phyloP scores from a whole-genome alignment of 192 early-diverging fungal genomes.

The Pilaira anomala region DNA sequence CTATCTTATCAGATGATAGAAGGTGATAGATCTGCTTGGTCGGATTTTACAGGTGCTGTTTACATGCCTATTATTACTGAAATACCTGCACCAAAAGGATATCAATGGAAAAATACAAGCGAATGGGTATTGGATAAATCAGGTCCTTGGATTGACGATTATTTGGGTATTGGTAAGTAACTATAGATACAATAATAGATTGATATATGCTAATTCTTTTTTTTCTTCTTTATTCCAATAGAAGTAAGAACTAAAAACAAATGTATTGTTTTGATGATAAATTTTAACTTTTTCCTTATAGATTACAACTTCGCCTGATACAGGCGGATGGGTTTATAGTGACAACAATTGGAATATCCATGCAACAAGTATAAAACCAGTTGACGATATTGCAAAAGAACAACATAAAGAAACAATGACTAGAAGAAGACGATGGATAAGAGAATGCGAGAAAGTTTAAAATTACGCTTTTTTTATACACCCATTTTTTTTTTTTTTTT shows the following conservation, averaged over 20 bases:
- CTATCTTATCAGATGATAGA: constrained; percentile 23
- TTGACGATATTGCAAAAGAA: not conserved
- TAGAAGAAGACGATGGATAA: constrained; percentile 35
- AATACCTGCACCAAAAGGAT: constrained; percentile 23
- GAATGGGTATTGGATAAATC: constrained; percentile 33
- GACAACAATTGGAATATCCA: constrained; percentile 29
- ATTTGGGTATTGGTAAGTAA: constrained; percentile 28
- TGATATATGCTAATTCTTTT: not conserved
- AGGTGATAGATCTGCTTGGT: constrained; percentile 32
- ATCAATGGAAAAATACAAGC: constrained; percentile 30
- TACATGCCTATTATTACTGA: constrained; percentile 2
- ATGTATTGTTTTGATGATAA: not conserved
- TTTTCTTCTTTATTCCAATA: not conserved
- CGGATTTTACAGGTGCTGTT: constrained; percentile 25
- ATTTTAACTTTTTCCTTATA: not conserved
- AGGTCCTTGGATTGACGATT: constrained; percentile 36
- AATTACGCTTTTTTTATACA: not conserved
- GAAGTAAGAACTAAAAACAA: constrained; percentile 1
- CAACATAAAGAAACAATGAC: constrained; percentile 19
- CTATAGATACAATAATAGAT: not conserved
- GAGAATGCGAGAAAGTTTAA: not conserved
- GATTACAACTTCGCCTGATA: constrained; percentile 30
- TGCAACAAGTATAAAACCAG: too few species aligned
- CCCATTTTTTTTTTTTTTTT: not conserved
- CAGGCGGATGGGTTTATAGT: constrained; percentile 42